These are phyloP conservation scores for Wickerhamiella azymoides DNA, from an alignment of 805 yeast genomes.

Conservation along the genomic window DNA sequence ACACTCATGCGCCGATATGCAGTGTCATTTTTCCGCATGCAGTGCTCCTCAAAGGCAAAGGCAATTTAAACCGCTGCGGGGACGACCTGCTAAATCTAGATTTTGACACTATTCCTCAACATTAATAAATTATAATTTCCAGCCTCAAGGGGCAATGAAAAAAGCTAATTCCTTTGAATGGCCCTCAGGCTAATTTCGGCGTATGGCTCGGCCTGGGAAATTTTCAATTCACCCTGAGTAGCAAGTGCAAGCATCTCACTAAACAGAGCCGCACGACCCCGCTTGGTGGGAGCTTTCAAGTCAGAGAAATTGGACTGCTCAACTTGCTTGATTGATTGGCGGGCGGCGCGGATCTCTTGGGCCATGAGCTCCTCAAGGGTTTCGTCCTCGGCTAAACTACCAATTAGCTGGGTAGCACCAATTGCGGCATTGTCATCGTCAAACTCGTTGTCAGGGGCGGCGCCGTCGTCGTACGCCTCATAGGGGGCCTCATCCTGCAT, in stretches of 20 bases:
- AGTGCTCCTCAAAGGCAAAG: neutral
- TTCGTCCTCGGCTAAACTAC: neutral
- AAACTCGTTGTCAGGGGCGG: neutral
- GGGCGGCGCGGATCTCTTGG: slow-evolving; percentile 5
- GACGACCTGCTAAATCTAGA: neutral
- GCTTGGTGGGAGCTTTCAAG: neutral
- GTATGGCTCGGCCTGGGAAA: slow-evolving; percentile 1
- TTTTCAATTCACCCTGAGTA: neutral
- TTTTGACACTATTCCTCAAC: neutral
- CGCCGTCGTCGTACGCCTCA: neutral
- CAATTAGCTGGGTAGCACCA: slow-evolving; percentile 1
- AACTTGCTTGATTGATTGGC: neutral
- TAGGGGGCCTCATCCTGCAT: neutral
- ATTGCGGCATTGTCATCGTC: neutral
- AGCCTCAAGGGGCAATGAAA: neutral
- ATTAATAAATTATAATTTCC: neutral
- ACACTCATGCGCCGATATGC: neutral
- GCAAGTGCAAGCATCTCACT: slow-evolving; percentile 4
- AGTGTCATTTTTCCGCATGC: neutral
- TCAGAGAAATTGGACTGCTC: neutral
- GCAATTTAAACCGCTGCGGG: neutral
- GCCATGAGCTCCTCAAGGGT: slow-evolving; percentile 7
- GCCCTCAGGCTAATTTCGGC: neutral
- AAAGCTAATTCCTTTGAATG: neutral
- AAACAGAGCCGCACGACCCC: slow-evolving; percentile 5